These are phyloP conservation scores for Coemansia sp. DNA, from an alignment of 192 early-diverging fungal species.

Conservation along the genomic window DNA sequence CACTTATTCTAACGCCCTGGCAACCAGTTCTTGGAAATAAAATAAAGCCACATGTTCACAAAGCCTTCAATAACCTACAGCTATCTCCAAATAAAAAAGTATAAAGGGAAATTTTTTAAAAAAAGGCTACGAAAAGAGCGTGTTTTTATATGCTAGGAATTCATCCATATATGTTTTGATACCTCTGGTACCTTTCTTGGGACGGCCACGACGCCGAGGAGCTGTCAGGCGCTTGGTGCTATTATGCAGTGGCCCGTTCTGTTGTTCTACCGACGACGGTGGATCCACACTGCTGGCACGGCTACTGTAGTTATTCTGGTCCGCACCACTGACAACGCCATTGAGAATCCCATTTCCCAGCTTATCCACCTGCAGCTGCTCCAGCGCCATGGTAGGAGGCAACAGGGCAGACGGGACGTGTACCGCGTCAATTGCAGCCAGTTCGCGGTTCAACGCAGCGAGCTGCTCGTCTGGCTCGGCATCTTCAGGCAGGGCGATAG, in stretches of 20 bases:
- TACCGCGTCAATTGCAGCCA: conserved; percentile 20
- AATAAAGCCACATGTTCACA: too few species aligned
- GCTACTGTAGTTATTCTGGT: conserved; percentile 17
- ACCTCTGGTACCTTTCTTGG: conserved; percentile 20
- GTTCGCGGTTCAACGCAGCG: conserved; percentile 16
- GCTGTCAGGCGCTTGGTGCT: conserved; percentile 5
- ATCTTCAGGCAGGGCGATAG: background rate
- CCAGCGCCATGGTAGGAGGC: conserved; percentile 17
- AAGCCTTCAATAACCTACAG: too few species aligned
- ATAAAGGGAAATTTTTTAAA: background rate
- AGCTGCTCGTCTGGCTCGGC: conserved; percentile 3
- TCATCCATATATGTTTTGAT: conserved; percentile 29
- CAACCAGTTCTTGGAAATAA: too few species aligned
- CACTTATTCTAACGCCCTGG: too few species aligned
- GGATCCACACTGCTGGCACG: conserved; percentile 38
- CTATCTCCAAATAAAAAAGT: too few species aligned
- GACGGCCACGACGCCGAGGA: conserved; percentile 22
- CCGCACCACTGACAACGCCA: background rate
- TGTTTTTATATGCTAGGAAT: conserved; percentile 39
- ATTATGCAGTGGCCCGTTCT: background rate
- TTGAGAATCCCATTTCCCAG: background rate
- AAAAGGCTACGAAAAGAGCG: background rate
- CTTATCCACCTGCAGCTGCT: background rate
- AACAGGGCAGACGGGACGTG: conserved; percentile 23
- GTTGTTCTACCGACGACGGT: conserved; percentile 16